Base-by-base conservation (phyloP, 768 basidiomycete genomes). In the Russula vinacea region DNA sequence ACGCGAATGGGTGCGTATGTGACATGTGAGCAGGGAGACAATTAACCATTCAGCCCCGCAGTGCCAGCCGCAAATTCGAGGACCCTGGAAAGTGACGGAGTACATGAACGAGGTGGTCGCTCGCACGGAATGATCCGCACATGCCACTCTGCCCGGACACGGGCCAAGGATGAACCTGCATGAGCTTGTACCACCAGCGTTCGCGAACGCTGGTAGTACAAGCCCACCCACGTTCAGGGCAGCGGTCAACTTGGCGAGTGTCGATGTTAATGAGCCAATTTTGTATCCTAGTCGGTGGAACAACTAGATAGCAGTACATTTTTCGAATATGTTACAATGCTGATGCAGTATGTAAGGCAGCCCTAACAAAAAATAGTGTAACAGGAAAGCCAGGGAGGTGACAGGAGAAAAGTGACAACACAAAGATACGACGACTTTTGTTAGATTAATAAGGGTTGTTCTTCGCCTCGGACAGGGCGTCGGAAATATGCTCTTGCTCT, bases 101-200 rank as follows among this genome's bases (percentile, higher is more conserved):
- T 37, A 70, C 14, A 50, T 74, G 40, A 71, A 67, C 51, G 72
- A 75, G 39, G 42, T 74, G 9, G 72, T 73, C 29, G 54, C 58
- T 13, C 63, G 68, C 13, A 67, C 69, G 6, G 6, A 10, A 35
- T 35, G 35, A 35, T 35, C 10, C 6, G 35, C 35, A 35, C 8
- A 35, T 29, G 29, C 35, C 35, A 10, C 35, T 35, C 35, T 3
- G 35, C 35, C 35, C 35, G 35, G 35, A 35, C 6, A 35, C 35
- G 35, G 35, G 35, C 6, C 6, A 10, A 8, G 35, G 10, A 7
- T 35, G 35, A 35, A 10, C 10, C 10, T 35, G 35, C 35, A 35
- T 35, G 35, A 35, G 35, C 10, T 35, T 35, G 35, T 35, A 35
- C 35, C 35, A 35, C 35, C 35, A 35, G 35, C 35, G 35, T 35